These are phyloP conservation scores for Hypsizygus marmoreus DNA, from an alignment of 768 basidiomycete genomes.

Conservation along the genomic window DNA sequence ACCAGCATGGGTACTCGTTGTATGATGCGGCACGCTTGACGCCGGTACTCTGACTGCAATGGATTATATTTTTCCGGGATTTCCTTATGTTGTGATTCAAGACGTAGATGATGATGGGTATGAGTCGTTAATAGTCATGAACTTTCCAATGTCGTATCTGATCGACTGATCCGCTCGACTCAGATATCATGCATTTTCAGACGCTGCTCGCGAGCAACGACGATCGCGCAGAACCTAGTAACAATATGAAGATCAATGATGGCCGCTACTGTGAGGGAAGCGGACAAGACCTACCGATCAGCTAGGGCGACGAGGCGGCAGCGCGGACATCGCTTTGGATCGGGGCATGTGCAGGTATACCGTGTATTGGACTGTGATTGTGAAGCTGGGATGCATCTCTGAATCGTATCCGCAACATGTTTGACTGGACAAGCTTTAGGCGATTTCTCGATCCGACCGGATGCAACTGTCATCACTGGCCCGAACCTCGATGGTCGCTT, in stretches of 20 bases:
- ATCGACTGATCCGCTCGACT: not conserved
- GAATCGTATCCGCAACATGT: not conserved
- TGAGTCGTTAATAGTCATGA: not conserved
- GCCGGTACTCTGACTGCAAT: conserved; percentile 8
- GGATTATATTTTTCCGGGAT: not conserved
- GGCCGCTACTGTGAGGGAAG: too few relatives aligned
- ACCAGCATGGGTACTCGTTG: conserved; percentile 33
- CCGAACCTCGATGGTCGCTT: not conserved
- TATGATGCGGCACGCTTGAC: conserved; percentile 16
- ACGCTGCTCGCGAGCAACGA: conserved; percentile 5
- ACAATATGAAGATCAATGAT: not conserved
- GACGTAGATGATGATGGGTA: not conserved
- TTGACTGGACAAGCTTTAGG: not conserved
- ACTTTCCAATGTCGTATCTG: too few relatives aligned
- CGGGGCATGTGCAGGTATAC: conserved; percentile 5
- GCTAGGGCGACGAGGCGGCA: conserved; percentile 8
- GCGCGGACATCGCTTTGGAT: conserved; percentile 5
- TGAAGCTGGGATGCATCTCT: not conserved
- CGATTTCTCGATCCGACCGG: conserved; percentile 6
- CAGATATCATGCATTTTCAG: not conserved
- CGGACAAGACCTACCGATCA: conserved; percentile 5
- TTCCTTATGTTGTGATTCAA: not conserved
- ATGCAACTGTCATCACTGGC: not conserved
- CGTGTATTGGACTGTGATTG: not conserved
- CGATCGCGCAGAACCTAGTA: conserved; percentile 8